Percentiles rank a stretch among this genome's conserved stretches.
Conservation (phyloP, 495 filamentous ascomycete species). For the Aspergillus affinis region DNA sequence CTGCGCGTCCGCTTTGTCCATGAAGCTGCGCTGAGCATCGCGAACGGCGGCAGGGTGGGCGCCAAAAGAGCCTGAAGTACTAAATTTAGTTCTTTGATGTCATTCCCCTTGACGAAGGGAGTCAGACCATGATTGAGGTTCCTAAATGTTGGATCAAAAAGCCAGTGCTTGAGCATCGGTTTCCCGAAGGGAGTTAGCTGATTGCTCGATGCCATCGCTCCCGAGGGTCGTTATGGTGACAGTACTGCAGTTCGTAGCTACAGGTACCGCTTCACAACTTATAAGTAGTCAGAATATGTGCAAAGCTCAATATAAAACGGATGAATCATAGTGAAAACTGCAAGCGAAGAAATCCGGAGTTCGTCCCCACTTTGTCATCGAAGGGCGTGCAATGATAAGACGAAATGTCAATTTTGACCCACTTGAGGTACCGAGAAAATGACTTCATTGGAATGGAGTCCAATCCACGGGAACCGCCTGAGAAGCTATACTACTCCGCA, state of each 20-base stretch:
- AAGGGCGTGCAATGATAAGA: neutral
- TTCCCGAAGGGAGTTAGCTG: constrained; percentile 50
- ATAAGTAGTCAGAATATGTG: neutral
- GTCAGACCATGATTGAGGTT: constrained; percentile 79
- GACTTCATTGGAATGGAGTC: no score
- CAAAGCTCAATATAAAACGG: no score
- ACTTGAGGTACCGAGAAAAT: neutral
- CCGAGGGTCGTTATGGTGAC: neutral
- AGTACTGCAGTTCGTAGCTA: neutral
- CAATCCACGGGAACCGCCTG: no score
- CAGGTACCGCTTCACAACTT: neutral
- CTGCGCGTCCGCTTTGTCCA: constrained; percentile 57
- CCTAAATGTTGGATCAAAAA: constrained; percentile 62
- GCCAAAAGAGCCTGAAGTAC: constrained; percentile 71
- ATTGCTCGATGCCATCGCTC: neutral
- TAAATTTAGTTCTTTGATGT: neutral
- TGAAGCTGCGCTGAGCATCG: constrained; percentile 52
- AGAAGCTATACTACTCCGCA: no score
- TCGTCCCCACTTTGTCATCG: neutral
- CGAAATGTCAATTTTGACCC: neutral
- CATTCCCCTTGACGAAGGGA: no score
- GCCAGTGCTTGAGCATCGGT: constrained; percentile 66
- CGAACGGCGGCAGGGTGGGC: constrained; percentile 64
- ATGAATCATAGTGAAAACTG: neutral
- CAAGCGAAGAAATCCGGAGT: neutral